Evolutionary conservation across 164 flowering plant genomes (phyloP), one percentile per base, ranked within the genome.

Genomic region (Chloranthus sessilifolius): DNA sequence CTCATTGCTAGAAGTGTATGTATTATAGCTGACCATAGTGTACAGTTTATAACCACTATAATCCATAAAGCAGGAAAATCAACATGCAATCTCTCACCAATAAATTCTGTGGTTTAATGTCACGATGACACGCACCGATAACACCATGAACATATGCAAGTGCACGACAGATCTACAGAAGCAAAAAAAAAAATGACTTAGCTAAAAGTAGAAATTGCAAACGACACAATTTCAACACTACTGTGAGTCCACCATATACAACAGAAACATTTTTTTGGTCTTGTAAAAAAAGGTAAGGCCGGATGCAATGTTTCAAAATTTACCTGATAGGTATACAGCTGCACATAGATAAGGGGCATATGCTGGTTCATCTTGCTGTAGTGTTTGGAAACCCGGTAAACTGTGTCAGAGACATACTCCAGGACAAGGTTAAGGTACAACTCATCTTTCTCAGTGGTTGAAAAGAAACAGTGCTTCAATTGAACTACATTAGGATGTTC

Each of bases 21-120:
- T n/a, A n/a, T n/a, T n/a, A n/a, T n/a, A n/a, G n/a, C n/a, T n/a
- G n/a, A n/a, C n/a, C n/a, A n/a, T n/a, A n/a, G n/a, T n/a, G n/a
- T n/a, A n/a, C n/a, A n/a, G n/a, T n/a, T n/a, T n/a, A n/a, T n/a
- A n/a, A n/a, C n/a, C n/a, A n/a, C n/a, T n/a, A n/a, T n/a, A n/a
- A n/a, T n/a, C n/a, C n/a, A n/a, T n/a, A n/a, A n/a, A n/a, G n/a
- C n/a, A n/a, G n/a, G n/a, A n/a, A 10, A 31, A 50, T 34, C 23
- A 43, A 36, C 6, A 39, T 19, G 7, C 50, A 44, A 25, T 43
- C 28, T n/a, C 81, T 71, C 64, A 94, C 99, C 90, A 94, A 69
- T 44, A 94, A 60, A 73, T 94, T 94, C 52, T 94, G 99, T 2
- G 99, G 99, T 69, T 94, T 94, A 38, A 94, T 94, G 61, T 94